Percentiles rank a stretch among this genome's conserved stretches.
These are phyloP conservation scores for Hypomontagnella submonticulosa DNA, from an alignment of 495 filamentous ascomycete genomes.

Conservation along the genomic window DNA sequence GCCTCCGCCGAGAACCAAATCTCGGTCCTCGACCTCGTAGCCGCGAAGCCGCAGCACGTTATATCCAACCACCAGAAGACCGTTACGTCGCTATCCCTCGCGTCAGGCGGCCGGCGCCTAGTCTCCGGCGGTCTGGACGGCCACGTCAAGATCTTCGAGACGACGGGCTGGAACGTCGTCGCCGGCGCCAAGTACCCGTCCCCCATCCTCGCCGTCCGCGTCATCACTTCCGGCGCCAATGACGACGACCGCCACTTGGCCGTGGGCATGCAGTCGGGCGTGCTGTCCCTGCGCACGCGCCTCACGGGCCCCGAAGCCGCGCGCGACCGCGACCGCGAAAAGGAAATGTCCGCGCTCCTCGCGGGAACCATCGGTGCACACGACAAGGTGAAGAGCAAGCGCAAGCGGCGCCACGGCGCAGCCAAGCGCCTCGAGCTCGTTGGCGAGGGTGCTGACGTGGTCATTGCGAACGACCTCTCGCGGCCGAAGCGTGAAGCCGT, in stretches of 20 bases:
- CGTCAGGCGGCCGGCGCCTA: constrained; percentile 79
- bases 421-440: constrained; percentile 82
- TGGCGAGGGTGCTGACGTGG: constrained; percentile 86
- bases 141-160: constrained; percentile 96
- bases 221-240: constrained; percentile 70
- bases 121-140: constrained; percentile 91
- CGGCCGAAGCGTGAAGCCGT: constrained; percentile 67
- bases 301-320: constrained; percentile 82
- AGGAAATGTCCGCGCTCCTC: constrained; percentile 86
- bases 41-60: constrained; percentile 83
- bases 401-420: constrained; percentile 75
- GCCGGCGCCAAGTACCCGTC: constrained; percentile 90
- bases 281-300: constrained; percentile 87
- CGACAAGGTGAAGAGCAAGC: constrained; percentile 72
- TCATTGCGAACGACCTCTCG: constrained; percentile 73
- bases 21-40: constrained; percentile 92
- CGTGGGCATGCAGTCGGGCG: constrained; percentile 92
- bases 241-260: constrained; percentile 89
- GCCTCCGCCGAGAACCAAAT: constrained; percentile 89
- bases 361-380: constrained; percentile 77
- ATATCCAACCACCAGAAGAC: constrained; percentile 98
- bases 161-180: constrained; percentile 89
- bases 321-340: constrained; percentile 74
- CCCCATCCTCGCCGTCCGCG: constrained; percentile 83
- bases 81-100: constrained; percentile 82